Evolutionary conservation across 495 filamentous ascomycete species (phyloP).

Genomic region (Poronia punctata): DNA sequence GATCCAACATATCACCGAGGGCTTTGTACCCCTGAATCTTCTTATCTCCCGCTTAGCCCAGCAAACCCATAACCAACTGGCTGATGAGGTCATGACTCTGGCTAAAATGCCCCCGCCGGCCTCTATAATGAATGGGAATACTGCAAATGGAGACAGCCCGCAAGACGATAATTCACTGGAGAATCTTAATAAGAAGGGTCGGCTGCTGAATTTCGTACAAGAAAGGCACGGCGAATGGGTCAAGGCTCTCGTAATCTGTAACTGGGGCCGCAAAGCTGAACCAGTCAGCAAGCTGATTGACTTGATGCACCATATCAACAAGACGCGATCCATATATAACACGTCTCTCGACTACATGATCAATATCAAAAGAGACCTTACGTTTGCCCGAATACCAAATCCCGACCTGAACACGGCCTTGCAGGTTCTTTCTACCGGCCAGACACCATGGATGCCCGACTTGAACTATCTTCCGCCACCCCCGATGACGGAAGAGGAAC

Average conservation of each 20-base stretch:
- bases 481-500: constrained; percentile 55
- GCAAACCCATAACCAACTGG: constrained; percentile 69
- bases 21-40: constrained; percentile 61
- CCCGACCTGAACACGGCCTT: constrained; percentile 88
- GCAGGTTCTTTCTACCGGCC: constrained; percentile 69
- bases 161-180: constrained; percentile 53
- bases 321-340: constrained; percentile 50
- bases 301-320: constrained; percentile 62
- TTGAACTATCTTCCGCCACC: constrained; percentile 74
- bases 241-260: constrained; percentile 78
- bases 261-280: constrained; percentile 75
- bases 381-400: constrained; percentile 62
- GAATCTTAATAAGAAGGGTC: constrained; percentile 73
- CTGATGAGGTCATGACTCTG: constrained; percentile 61
- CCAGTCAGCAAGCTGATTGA: constrained; percentile 80
- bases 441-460: constrained; percentile 70
- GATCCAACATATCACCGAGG: constrained; percentile 69
- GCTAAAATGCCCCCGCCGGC: constrained; percentile 54
- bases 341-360: constrained; percentile 53
- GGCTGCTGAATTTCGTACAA: constrained; percentile 64
- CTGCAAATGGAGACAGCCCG: constrained; percentile 14
- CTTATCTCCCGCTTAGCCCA: constrained; percentile 73
- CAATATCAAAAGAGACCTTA: constrained; percentile 61
- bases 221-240: constrained; percentile 59
- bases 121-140: constrained; percentile 44